Evolutionary conservation across 495 filamentous ascomycete species (phyloP).

Genomic region (Penicillium turbatum): DNA sequence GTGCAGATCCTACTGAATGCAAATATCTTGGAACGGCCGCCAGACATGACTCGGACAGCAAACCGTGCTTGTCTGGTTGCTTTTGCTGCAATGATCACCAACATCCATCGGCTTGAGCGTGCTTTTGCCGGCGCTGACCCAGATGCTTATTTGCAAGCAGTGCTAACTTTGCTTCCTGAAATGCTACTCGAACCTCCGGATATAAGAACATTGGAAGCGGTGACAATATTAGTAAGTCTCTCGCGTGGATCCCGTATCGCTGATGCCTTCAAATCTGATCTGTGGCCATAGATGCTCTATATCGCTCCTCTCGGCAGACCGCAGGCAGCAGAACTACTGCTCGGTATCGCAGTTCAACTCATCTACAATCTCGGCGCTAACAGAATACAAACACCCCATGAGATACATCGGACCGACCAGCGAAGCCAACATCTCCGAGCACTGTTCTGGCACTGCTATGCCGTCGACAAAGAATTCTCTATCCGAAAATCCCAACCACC

Average conservation of each 20-base stretch:
- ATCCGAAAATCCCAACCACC: slow-evolving; percentile 27
- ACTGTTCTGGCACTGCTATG: slow-evolving; percentile 38
- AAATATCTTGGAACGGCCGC: slow-evolving; percentile 12
- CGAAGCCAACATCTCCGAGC: slow-evolving; percentile 25
- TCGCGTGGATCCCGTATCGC: not conserved
- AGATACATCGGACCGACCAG: slow-evolving; percentile 2
- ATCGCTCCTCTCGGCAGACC: slow-evolving; percentile 22
- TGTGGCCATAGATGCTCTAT: slow-evolving; percentile 17
- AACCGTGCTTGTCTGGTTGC: slow-evolving; percentile 22
- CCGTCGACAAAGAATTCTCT: slow-evolving; percentile 31
- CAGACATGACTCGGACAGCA: slow-evolving; percentile 7
- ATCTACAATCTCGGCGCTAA: slow-evolving; percentile 23
- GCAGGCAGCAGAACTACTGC: slow-evolving; percentile 18
- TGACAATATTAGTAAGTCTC: slow-evolving; percentile 22
- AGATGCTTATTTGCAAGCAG: slow-evolving; percentile 24
- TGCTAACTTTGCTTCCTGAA: slow-evolving; percentile 16
- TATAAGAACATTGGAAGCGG: slow-evolving; percentile 22
- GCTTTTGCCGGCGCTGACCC: slow-evolving; percentile 19
- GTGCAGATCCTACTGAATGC: slow-evolving; percentile 15
- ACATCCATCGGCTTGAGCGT: slow-evolving; percentile 24
- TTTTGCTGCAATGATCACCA: slow-evolving; percentile 27
- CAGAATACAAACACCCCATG: slow-evolving; percentile 1
- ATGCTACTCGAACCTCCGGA: slow-evolving; percentile 22
- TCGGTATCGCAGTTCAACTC: slow-evolving; percentile 20
- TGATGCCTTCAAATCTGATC: not conserved